Evolutionary conservation across 495 filamentous ascomycete genomes (phyloP).

Genomic region (Glonium stellatum): DNA sequence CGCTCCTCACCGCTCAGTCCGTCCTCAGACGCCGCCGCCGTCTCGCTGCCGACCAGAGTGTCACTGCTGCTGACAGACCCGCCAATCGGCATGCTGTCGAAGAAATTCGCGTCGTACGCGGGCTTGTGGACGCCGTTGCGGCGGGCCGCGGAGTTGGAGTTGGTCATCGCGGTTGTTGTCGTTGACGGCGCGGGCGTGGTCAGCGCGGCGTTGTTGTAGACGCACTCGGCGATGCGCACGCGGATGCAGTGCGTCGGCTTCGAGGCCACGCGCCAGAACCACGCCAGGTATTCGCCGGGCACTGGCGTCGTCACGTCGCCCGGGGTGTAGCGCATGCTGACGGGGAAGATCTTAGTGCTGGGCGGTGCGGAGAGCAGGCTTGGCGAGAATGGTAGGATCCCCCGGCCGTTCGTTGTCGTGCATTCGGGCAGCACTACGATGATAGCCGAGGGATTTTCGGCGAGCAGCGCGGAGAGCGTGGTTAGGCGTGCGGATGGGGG

Average conservation of each 20-base stretch:
- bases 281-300: conserved; percentile 58
- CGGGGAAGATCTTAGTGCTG: conserved; percentile 71
- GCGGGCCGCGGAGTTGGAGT: neutral
- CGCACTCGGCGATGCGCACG: conserved; percentile 74
- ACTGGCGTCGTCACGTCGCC: conserved; percentile 87
- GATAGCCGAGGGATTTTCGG: conserved; percentile 60
- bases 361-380: conserved; percentile 59
- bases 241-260: conserved; percentile 81
- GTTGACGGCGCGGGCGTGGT: conserved; percentile 25
- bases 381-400: conserved; percentile 76
- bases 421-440: conserved; percentile 87
- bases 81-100: conserved; percentile 39
- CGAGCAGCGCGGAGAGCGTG: conserved; percentile 53
- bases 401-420: conserved; percentile 87
- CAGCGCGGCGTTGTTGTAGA: conserved; percentile 48
- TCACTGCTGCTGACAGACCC: conserved; percentile 28
- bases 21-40: conserved; percentile 3
- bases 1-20: conserved; percentile 45
- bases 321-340: conserved; percentile 80
- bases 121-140: conserved; percentile 28
- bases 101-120: conserved; percentile 45
- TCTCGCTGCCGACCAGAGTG: conserved; percentile 29
- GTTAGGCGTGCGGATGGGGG: conserved; percentile 47
- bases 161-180: conserved; percentile 18
- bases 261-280: conserved; percentile 81